Conservation (phyloP, 1,139 yeast genomes). For the Candida buenavistaensis region DNA sequence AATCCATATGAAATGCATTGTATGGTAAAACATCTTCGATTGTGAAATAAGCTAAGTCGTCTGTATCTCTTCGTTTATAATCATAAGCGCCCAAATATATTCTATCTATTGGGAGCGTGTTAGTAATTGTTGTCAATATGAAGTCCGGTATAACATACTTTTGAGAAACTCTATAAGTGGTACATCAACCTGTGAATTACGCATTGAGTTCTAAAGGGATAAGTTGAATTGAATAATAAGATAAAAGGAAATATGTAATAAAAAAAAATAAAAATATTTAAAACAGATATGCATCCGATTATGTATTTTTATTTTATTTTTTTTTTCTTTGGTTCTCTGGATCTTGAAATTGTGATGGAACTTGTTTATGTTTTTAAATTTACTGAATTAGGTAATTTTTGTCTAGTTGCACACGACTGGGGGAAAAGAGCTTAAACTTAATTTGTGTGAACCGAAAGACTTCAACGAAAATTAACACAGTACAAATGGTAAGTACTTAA, state of each 20-base stretch:
- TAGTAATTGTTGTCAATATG: too few relatives aligned
- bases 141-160: conserved; percentile 26
- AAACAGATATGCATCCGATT: too few relatives aligned
- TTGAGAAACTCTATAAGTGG: conserved; percentile 49
- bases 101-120: too few relatives aligned
- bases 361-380: not conserved
- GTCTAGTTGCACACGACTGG: not conserved
- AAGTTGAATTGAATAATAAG: not conserved
- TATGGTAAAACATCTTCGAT: conserved; percentile 91
- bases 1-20: conserved; percentile 90
- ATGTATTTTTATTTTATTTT: conserved; percentile 1
- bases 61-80: conserved; percentile 72
- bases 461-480: too few relatives aligned
- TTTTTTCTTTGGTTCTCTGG: not conserved
- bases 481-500: too few relatives aligned
- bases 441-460: too few relatives aligned
- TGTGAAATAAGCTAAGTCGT: conserved; percentile 79
- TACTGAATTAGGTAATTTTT: not conserved
- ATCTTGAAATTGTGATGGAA: not conserved
- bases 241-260: not conserved
- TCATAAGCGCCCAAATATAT: conserved; percentile 92
- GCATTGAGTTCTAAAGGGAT: too few relatives aligned
- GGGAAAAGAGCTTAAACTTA: too few relatives aligned
- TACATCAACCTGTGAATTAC: conserved; percentile 16
- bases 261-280: too few relatives aligned